Base-by-base conservation (phyloP, 441 rosid species). In the Syzygium syzygioides region DNA sequence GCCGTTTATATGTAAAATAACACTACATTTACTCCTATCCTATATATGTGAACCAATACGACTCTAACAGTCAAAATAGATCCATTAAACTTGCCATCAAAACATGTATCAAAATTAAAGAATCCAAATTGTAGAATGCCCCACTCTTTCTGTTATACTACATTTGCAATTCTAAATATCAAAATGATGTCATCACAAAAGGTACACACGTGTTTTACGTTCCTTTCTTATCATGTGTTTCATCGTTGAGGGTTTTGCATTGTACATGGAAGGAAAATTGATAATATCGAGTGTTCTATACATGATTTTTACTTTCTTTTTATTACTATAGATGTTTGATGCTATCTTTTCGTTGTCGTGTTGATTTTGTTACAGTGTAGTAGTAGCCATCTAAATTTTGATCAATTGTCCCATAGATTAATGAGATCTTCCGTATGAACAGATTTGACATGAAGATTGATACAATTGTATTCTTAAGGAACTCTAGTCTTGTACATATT, bases 341-440 rank as follows among this genome's bases (percentile, higher is more conserved):
- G 18, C 18, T 13, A 60, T 28, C 0, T 60, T 60, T 60, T 60
- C 2, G 1, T 11, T 6, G 1, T 25, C n/a, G 1, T 4, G n/a
- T 25, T 56, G 62, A 26, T 25, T 57, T 57, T 57, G 1, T 59
- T 10, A 26, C 3, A 10, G 0, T 4, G 64, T 25, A 59, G 64
- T 59, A 11, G 3, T 60, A 28, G 66, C 6, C 66, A 28, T 28
- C 32, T 28, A 25, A 60, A 60, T 28, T 59, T 60, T 28, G 66
- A 3, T 60, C 32, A 1, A 13, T 60, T 3, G 13, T 60, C 8
- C 32, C 32, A 28, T 60, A 14, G 32, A 28, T 60, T 60, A 54
- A 54, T 54, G 56, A 54, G 56, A 54, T 54, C 7, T 17, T 54
- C 56, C 20, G 1, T 54, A 17, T 6, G 7, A 15, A 54, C 7